A percentile compares a stretch with the other conserved stretches of the same genome.
These are phyloP conservation scores for Chalciporus sp. DNA, from an alignment of 1,284 basidiomycete genomes.

Conservation along the genomic window DNA sequence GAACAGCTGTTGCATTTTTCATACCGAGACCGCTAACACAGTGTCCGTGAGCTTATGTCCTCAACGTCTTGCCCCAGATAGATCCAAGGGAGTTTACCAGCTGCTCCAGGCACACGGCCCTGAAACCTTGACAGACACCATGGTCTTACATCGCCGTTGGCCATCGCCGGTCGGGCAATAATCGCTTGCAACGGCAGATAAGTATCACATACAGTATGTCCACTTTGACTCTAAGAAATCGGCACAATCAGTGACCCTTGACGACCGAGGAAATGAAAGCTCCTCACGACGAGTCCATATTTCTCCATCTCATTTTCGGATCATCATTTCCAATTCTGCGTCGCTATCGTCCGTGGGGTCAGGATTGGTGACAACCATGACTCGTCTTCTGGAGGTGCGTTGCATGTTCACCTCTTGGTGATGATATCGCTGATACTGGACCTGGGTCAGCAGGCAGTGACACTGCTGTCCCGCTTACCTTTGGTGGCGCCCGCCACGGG, in stretches of 20 bases:
- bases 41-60: not conserved
- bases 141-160: not conserved
- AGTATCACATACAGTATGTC: no score
- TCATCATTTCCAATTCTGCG: slow-evolving; percentile 24
- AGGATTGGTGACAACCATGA: slow-evolving; percentile 33
- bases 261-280: no score
- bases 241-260: no score
- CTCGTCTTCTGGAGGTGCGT: slow-evolving; percentile 24
- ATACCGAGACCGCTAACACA: not conserved
- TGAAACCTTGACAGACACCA: not conserved
- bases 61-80: no score
- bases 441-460: slow-evolving; percentile 11
- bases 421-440: slow-evolving; percentile 17
- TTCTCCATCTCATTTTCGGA: slow-evolving; percentile 9
- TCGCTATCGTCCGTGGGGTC: slow-evolving; percentile 33
- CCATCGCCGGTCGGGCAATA: no score
- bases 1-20: no score
- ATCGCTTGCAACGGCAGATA: no score
- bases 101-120: no score
- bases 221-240: no score
- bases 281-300: not conserved
- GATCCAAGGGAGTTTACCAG: no score
- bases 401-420: slow-evolving; percentile 17
- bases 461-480: slow-evolving; percentile 15
- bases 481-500: slow-evolving; percentile 17